Evolutionary conservation across 2,329 filamentous ascomycete species (phyloP).

Genomic region (Neofusicoccum laricinum): DNA sequence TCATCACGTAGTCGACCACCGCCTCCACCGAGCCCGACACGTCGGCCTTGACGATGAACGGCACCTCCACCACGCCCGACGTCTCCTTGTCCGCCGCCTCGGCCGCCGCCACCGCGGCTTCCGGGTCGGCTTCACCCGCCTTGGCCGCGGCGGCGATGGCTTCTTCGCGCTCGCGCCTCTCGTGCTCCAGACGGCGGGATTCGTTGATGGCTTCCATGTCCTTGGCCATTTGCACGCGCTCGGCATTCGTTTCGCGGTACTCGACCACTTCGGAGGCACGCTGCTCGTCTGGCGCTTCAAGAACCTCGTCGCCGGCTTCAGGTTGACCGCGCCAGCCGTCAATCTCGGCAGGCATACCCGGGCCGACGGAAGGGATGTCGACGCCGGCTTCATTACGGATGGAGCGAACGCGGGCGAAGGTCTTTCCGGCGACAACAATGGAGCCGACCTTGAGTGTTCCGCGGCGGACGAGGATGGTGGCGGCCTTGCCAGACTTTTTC

Average conservation of each 20-base stretch:
- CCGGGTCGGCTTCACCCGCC: slow-evolving; percentile 20
- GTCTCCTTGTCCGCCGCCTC: slow-evolving; percentile 36
- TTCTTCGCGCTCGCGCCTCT: slow-evolving; percentile 58
- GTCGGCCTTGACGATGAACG: slow-evolving; percentile 88
- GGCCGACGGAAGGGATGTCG: slow-evolving; percentile 69
- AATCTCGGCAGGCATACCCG: slow-evolving; percentile 87
- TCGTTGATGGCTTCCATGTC: slow-evolving; percentile 79
- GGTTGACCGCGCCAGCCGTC: slow-evolving; percentile 93
- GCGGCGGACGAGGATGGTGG: slow-evolving; percentile 83
- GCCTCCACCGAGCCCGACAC: slow-evolving; percentile 94
- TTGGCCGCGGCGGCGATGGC: slow-evolving; percentile 23
- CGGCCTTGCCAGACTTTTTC: slow-evolving; percentile 78
- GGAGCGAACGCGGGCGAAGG: slow-evolving; percentile 81
- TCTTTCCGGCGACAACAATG: slow-evolving; percentile 80
- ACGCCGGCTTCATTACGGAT: slow-evolving; percentile 82
- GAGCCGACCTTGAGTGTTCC: slow-evolving; percentile 81
- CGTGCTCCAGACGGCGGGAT: slow-evolving; percentile 54
- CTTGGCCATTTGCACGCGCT: slow-evolving; percentile 62
- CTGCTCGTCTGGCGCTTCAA: slow-evolving; percentile 77
- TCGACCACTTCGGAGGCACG: slow-evolving; percentile 75
- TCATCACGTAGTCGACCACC: slow-evolving; percentile 71
- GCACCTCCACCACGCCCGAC: slow-evolving; percentile 57
- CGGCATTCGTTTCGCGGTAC: slow-evolving; percentile 69
- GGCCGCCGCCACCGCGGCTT: slow-evolving; percentile 34
- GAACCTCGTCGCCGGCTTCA: slow-evolving; percentile 78